These are phyloP conservation scores for Emmonsiellopsis sp. DNA, from an alignment of 2,329 filamentous ascomycete genomes.

Conservation along the genomic window DNA sequence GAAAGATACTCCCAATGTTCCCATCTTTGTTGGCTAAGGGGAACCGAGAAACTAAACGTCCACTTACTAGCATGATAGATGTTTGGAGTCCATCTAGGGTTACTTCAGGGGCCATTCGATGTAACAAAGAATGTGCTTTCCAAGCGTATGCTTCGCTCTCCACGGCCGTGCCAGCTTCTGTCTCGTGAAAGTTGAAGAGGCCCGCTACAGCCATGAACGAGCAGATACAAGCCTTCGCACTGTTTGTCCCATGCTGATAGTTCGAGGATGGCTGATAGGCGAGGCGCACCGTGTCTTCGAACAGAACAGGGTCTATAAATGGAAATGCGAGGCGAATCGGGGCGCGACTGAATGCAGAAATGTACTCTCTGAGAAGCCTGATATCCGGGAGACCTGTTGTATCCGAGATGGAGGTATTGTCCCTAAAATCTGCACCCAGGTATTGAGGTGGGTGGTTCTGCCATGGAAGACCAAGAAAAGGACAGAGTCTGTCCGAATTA, in stretches of 20 bases:
- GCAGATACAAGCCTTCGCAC: conserved; percentile 36
- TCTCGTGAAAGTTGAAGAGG: conserved; percentile 14
- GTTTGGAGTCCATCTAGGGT: conserved; percentile 39
- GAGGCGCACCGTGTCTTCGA: conserved; percentile 34
- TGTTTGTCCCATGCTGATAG: not conserved
- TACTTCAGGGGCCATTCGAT: conserved; percentile 33
- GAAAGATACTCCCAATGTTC: too few relatives aligned
- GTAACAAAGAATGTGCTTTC: conserved; percentile 35
- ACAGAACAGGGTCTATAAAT: conserved; percentile 38
- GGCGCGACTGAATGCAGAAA: conserved; percentile 15
- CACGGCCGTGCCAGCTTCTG: conserved; percentile 13
- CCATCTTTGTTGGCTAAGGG: not conserved
- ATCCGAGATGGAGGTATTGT: conserved; percentile 11
- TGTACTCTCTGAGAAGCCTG: conserved; percentile 23
- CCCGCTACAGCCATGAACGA: conserved; percentile 37
- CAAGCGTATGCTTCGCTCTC: conserved; percentile 34
- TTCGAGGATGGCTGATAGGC: conserved; percentile 31
- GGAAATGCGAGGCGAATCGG: conserved; percentile 39
- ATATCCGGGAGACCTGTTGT: conserved; percentile 29
- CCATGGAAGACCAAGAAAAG: conserved; percentile 21
- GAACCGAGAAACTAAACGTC: not conserved
- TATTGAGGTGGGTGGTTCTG: conserved; percentile 18
- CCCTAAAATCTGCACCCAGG: conserved; percentile 7
- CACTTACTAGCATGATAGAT: conserved; percentile 40
- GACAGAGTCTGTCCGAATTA: conserved; percentile 21